Base-by-base conservation (phyloP, 2,329 filamentous ascomycete genomes). In the Daldinia sp. region DNA sequence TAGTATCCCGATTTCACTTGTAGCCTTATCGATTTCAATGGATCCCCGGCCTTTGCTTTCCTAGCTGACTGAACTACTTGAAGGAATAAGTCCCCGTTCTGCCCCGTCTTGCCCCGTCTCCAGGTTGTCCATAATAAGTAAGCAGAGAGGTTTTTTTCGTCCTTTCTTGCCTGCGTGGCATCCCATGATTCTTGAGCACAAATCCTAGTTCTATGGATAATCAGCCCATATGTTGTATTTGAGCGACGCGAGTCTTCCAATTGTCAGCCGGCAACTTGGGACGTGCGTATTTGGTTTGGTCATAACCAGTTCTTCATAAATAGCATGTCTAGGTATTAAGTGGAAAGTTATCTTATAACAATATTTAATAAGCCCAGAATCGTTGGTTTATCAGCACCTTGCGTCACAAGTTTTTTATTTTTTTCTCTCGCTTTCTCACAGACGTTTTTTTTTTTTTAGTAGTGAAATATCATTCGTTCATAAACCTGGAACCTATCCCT, bases 1-100 rank as follows among this genome's bases (percentile, higher is more conserved):
- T 33, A 59, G 58, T 58, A 55, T 71, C 69, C 62, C 67, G 57
- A 60, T 42, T 71, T 58, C 56, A 56, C 54, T 71, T 69, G 67
- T 61, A 69, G 67, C 61, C 64, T 67, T 65, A 67, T 71, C 63
- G 48, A 41, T 57, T 71, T 58, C 46, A 18, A 60, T 60, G 55
- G 60, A 51, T 48, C 23, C 23, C 51, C 51, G 30, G 55, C 15
- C 58, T 59, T 53, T 60, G 41, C 13, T 48, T 23, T 51, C 23
- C 46, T 63, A 57, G 33, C 33, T 35, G 33, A 35, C 33, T 57
- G 54, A 41, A 60, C 57, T 64, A 30, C 13, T 23, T 56, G 41
- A 60, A 70, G 59, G n/a, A 42, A 58, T 26, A 28, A 28, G 20
- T 33, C 46, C 54, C 51, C 55, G 42, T 37, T 54, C 30, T 37